Evolutionary conservation across 1,284 basidiomycete species (phyloP).

Genomic region (Sanghuangporus baumii): DNA sequence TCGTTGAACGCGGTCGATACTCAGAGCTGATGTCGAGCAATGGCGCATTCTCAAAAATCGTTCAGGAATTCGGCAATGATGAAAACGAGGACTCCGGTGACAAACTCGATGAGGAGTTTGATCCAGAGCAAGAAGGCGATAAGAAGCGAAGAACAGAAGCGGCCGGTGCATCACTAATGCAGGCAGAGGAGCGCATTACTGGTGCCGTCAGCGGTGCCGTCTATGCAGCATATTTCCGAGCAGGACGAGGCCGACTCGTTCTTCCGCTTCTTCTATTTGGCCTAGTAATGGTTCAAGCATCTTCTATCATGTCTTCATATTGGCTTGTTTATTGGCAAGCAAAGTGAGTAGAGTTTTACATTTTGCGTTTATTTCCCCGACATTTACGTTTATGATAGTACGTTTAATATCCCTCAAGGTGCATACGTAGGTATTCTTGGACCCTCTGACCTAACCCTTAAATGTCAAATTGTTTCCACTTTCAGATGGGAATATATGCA

Average conservation of each 20-base stretch:
- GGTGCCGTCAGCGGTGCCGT: conserved; percentile 48
- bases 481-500: conserved; percentile 65
- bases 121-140: conserved; percentile 17
- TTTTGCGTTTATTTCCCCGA: neutral
- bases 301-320: conserved; percentile 59
- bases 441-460: conserved; percentile 20
- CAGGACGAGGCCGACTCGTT: conserved; percentile 49
- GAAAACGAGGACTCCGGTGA: conserved; percentile 31
- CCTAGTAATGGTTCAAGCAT: conserved; percentile 51
- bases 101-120: conserved; percentile 31
- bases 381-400: neutral
- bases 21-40: conserved; percentile 55
- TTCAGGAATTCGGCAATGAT: conserved; percentile 59
- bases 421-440: conserved; percentile 38
- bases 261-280: conserved; percentile 49
- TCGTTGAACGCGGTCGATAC: conserved; percentile 77
- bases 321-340: conserved; percentile 76
- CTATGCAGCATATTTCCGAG: conserved; percentile 48
- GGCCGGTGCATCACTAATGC: conserved; percentile 31
- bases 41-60: conserved; percentile 69
- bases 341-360: conserved; percentile 26
- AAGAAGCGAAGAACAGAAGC: conserved; percentile 8
- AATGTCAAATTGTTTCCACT: conserved; percentile 53
- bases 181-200: conserved; percentile 50
- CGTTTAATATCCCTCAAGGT: conserved; percentile 21